Percentiles rank a stretch among this genome's conserved stretches.
These are phyloP conservation scores for Cantharellus anzutake DNA, from an alignment of 768 basidiomycete genomes.

Conservation along the genomic window DNA sequence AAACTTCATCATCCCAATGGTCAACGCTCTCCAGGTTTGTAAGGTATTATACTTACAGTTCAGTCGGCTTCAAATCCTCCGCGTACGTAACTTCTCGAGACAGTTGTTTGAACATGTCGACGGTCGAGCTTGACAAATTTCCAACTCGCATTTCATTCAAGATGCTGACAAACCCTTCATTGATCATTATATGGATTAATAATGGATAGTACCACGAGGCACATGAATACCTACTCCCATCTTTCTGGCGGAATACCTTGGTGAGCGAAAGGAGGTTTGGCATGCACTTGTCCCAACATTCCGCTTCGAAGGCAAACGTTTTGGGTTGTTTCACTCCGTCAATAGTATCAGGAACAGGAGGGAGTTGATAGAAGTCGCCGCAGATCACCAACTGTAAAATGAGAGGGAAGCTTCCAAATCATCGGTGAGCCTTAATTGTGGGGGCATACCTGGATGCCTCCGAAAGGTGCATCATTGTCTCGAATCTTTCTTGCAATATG, in stretches of 20 bases:
- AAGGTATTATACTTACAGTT: conserved; percentile 31
- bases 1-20: conserved; percentile 25
- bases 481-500: conserved; percentile 20
- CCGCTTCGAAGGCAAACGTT: conserved; percentile 24
- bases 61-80: conserved; percentile 67
- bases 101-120: conserved; percentile 34
- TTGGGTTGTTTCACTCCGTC: conserved; percentile 13
- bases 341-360: conserved; percentile 21
- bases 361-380: conserved; percentile 30
- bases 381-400: conserved; percentile 20
- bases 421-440: background rate
- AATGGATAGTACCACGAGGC: background rate
- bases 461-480: conserved; percentile 17
- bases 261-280: conserved; percentile 23
- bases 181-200: background rate
- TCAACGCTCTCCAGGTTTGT: background rate
- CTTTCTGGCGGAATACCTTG: conserved; percentile 27
- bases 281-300: conserved; percentile 22
- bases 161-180: conserved; percentile 24
- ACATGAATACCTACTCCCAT: conserved; percentile 18
- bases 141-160: conserved; percentile 30
- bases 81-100: conserved; percentile 37
- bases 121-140: conserved; percentile 19
- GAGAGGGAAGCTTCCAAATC: background rate
- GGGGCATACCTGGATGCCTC: conserved; percentile 25